Base-by-base conservation (phyloP, 1,284 basidiomycete genomes). In the Coriolopsis trogii region DNA sequence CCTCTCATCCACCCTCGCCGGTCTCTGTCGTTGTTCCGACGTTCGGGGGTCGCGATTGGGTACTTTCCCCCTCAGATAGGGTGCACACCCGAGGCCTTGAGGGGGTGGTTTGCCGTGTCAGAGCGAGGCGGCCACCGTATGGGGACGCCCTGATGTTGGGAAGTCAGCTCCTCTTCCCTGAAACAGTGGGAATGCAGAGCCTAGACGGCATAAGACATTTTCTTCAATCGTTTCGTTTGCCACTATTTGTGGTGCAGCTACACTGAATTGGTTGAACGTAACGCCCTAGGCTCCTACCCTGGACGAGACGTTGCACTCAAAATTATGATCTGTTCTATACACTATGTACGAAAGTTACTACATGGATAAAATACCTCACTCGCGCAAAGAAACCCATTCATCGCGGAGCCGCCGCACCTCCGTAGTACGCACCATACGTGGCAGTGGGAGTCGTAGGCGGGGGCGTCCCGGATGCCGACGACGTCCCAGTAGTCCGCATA, bases 41-140 rank as follows among this genome's bases (percentile, higher is more conserved):
- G 63, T 63, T 65, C 61, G 59, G n/a, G 63, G 61, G 63, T 53
- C 46, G 57, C 52, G 70, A 53, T 49, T 55, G 54, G 66, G 67
- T 59, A 47, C 75, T 75, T 78, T 77, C 76, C 73, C 73, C 72
- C 68, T 68, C 49, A 64, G 63, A 58, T 69, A 76, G 73, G 65
- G 73, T 60, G 51, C 31, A 54, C 49, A 64, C 65, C 64, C 70
- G 54, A 73, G 74, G 75, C 70, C 63, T 64, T 50, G 68, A 69
- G 66, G 73, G 71, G 77, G 73, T 77, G 75, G 75, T 78, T 78
- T 78, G 67, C 62, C 71, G 66, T 71, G 73, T 70, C 46, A 78
- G 66, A 78, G 39, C 23, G 49, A 65, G 49, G 47, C 43, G 49
- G 33, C 41, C 10, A 26, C 46, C 44, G 40, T 44, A 30, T 37